Percentiles rank a stretch among this genome's conserved stretches.
Conservation (phyloP, 768 basidiomycete genomes). For the Rhodotorula babjevae region DNA sequence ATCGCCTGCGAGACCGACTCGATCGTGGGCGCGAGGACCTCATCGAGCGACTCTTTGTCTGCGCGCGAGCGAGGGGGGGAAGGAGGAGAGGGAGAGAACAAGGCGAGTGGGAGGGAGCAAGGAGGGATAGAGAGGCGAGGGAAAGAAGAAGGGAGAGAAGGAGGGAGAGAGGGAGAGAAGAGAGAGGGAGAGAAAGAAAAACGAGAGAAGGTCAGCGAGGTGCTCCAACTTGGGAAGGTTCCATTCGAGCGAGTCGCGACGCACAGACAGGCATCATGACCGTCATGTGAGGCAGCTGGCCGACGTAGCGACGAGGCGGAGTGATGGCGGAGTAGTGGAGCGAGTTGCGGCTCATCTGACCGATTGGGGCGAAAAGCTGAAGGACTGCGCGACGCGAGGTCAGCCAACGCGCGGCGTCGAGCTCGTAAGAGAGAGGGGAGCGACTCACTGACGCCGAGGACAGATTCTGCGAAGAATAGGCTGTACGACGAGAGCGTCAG, state of each 20-base stretch:
- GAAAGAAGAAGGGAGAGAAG: too few relatives aligned
- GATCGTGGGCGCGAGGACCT: slow-evolving; percentile 39
- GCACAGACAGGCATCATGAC: slow-evolving; percentile 38
- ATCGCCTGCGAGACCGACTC: slow-evolving; percentile 16
- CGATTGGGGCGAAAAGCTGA: slow-evolving; percentile 16
- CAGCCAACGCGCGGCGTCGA: too few relatives aligned
- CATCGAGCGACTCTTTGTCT: slow-evolving; percentile 40
- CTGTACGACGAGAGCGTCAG: too few relatives aligned
- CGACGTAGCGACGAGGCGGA: not conserved
- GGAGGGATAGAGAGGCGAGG: too few relatives aligned
- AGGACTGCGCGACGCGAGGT: not conserved
- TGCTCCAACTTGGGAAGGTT: too few relatives aligned
- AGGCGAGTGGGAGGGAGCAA: too few relatives aligned
- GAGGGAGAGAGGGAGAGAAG: too few relatives aligned
- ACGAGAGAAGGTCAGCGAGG: too few relatives aligned
- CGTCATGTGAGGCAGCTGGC: slow-evolving; percentile 11
- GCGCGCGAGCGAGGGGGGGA: not conserved
- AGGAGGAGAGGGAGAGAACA: too few relatives aligned
- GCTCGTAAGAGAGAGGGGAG: too few relatives aligned
- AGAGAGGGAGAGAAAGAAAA: too few relatives aligned
- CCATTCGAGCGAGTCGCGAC: not conserved
- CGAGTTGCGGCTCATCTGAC: slow-evolving; percentile 3
- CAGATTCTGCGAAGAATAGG: slow-evolving; percentile 15
- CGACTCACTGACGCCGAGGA: not conserved
- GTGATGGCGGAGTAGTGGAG: slow-evolving; percentile 12